Base-by-base conservation (phyloP, 2,329 filamentous ascomycete genomes). In the Fusarium gaditjirri region DNA sequence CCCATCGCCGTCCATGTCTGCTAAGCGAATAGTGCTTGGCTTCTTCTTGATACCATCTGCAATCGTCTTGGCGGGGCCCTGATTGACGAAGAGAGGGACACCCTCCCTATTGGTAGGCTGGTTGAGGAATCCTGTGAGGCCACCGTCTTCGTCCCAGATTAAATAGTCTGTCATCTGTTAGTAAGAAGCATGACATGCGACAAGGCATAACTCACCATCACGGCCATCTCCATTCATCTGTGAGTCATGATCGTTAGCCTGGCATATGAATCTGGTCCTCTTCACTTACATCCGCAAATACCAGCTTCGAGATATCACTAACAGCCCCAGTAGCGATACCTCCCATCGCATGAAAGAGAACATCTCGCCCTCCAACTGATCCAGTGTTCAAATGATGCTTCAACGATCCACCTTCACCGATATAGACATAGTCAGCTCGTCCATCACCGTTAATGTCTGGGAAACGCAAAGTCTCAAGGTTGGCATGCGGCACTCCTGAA, bases 371-470 rank as follows among this genome's bases (percentile, higher is more conserved):
- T 39, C 42, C 44, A 2, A 41, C 25, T 4, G 68, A 56, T 1
- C 73, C 75, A 1, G 68, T 75, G 23, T 78, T 78, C 43, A 75
- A n/a, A 13, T 62, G 47, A 46, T 75, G 62, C 7, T 55, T 61
- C 19, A 78, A 35, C 14, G 76, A 61, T 6, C 76, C 76, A 2
- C 65, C 65, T 36, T 72, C 39, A 4, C 75, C 76, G 7, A 76
- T 68, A 6, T 70, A 72, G 8, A 78, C 69, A 33, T 77, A 78
- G 59, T 77, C 76, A 10, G 76, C 73, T 14, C 76, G 23, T 9
- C 75, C 74, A 50, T 78, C 76, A 14, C 76, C 75, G 41, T 78
- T 78, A 53, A 78, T 71, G 31, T 78, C 74, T 7, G 75, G 65
- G 41, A 78, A 77, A 5, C 74, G 65, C 0, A 78, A 25, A 4